These are phyloP conservation scores for Betula pendula DNA, from an alignment of 306 rosid species.

Conservation along the genomic window DNA sequence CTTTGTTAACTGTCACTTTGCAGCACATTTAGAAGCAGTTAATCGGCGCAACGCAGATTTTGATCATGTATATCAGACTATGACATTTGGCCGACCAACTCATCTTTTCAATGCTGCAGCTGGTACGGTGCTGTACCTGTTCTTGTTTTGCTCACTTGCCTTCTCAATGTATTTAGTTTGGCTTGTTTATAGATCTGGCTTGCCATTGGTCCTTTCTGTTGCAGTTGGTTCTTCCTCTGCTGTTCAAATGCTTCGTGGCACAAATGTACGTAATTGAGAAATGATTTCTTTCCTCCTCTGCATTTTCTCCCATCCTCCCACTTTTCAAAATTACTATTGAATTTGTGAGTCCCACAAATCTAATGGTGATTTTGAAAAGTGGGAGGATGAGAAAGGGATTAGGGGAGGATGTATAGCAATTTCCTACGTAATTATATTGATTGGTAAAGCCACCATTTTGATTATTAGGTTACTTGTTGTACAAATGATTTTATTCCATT, in stretches of 20 bases:
- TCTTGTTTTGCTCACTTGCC: slow-evolving; percentile 50
- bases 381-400: too few species aligned
- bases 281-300: too few species aligned
- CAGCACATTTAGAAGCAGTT: slow-evolving; percentile 96
- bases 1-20: slow-evolving; percentile 97
- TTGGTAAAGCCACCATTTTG: slow-evolving; percentile 27
- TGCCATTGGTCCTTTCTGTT: slow-evolving; percentile 75
- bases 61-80: slow-evolving; percentile 83
- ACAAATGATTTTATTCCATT: slow-evolving; percentile 3
- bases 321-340: too few species aligned
- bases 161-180: slow-evolving; percentile 54
- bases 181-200: slow-evolving; percentile 71
- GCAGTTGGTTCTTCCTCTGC: slow-evolving; percentile 82
- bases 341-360: too few species aligned
- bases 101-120: slow-evolving; percentile 52
- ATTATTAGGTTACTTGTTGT: slow-evolving; percentile 28
- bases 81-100: slow-evolving; percentile 75
- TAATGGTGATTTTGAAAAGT: too few species aligned
- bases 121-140: slow-evolving; percentile 61
- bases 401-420: too few species aligned
- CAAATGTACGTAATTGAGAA: slow-evolving; percentile 92
- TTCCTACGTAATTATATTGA: slow-evolving; percentile 47
- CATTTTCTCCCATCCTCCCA: too few species aligned
- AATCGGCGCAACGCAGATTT: slow-evolving; percentile 93
- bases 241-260: slow-evolving; percentile 53